Percentiles rank a stretch among this genome's conserved stretches.
Evolutionary conservation across 192 early-diverging fungal genomes (phyloP).

Genomic region (Lunasporangiospora selenospora): DNA sequence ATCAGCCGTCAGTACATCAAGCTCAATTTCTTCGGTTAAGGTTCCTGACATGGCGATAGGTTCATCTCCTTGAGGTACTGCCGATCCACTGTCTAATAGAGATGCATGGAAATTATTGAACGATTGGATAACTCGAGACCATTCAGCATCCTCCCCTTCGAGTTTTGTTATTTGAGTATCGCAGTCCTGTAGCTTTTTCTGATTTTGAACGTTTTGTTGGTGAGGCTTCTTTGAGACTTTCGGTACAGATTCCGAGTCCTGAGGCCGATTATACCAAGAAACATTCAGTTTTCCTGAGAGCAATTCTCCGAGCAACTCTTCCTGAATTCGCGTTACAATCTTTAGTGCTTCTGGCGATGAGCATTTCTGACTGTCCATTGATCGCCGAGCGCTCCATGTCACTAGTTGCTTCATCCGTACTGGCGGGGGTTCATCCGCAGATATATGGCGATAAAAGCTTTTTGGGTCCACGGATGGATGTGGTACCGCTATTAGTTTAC

Average conservation of each 20-base stretch:
- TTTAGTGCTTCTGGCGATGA: conserved; percentile 17
- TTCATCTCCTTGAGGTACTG: conserved; percentile 18
- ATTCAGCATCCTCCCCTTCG: conserved; percentile 33
- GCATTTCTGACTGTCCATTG: conserved; percentile 14
- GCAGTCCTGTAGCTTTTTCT: conserved; percentile 22
- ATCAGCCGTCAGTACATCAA: conserved; percentile 31
- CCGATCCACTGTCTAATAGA: conserved; percentile 22
- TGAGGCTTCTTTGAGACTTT: conserved; percentile 37
- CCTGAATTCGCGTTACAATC: conserved; percentile 33
- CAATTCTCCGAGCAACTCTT: conserved; percentile 20
- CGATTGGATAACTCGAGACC: conserved; percentile 34
- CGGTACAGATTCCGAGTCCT: conserved; percentile 10
- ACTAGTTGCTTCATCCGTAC: conserved; percentile 43
- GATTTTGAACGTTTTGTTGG: conserved; percentile 29
- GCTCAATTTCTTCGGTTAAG: conserved; percentile 15
- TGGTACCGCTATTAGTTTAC: conserved; percentile 17
- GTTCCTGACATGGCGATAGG: conserved; percentile 10
- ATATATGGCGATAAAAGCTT: conserved; percentile 37
- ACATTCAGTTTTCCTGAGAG: conserved; percentile 18
- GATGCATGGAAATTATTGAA: conserved; percentile 45
- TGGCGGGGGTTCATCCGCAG: conserved; percentile 32
- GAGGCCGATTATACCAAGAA: conserved; percentile 35
- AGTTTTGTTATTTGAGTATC: conserved; percentile 42
- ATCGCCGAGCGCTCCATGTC: conserved; percentile 37
- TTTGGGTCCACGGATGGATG: conserved; percentile 40